These are phyloP conservation scores for Aureobasidium sp. DNA, from an alignment of 2,329 filamentous ascomycete species.

Conservation along the genomic window DNA sequence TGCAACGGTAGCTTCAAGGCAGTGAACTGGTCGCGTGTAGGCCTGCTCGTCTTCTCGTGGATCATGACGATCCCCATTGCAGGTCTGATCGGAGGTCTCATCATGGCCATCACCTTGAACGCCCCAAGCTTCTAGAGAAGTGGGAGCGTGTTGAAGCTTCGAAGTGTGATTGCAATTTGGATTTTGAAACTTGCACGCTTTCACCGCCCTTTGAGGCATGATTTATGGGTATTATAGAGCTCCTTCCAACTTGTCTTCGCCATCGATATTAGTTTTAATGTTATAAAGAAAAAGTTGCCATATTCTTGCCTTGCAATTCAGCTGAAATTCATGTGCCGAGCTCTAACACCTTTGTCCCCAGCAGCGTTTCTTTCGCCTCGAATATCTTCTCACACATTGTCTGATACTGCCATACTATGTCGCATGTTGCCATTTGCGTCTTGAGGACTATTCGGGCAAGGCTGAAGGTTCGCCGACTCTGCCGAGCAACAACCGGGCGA, in stretches of 20 bases:
- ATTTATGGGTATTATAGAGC: not conserved
- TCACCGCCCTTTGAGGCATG: not conserved
- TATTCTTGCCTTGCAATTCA: not conserved
- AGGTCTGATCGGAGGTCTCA: constrained; percentile 51
- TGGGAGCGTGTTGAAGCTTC: not conserved
- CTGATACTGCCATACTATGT: no score
- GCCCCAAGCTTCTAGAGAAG: constrained; percentile 40
- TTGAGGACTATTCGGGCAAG: no score
- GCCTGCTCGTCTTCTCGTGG: constrained; percentile 45
- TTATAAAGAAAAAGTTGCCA: not conserved
- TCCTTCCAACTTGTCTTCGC: not conserved
- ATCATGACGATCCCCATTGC: constrained; percentile 53
- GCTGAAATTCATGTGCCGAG: not conserved
- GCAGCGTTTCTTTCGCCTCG: no score
- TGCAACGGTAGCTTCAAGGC: constrained; percentile 53
- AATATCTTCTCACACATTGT: no score
- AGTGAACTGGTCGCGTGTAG: constrained; percentile 58
- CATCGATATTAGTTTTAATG: not conserved
- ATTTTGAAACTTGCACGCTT: not conserved
- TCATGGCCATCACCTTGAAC: constrained; percentile 58
- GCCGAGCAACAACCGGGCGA: no score
- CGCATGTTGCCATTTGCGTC: no score
- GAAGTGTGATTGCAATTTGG: not conserved
- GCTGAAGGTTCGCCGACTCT: no score
- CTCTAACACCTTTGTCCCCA: no score